phyloP scores from a whole-genome alignment of 352 stramenopile species.

The Phytopythium litorale region DNA sequence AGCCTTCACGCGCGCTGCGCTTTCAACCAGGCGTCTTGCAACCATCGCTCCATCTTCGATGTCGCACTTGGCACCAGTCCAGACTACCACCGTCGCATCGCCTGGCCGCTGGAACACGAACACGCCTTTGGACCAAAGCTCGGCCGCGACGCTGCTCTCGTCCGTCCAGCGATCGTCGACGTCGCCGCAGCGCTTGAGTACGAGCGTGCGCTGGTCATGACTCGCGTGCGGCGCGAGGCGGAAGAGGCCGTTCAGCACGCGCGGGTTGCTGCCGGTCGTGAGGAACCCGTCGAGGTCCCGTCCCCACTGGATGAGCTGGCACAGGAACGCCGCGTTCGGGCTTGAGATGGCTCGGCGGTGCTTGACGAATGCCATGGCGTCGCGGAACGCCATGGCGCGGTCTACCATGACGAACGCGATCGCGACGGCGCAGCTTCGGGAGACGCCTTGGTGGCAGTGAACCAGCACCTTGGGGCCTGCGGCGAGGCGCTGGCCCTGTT shows the following conservation, averaged over 20 bases:
- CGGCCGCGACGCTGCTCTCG: slow-evolving; percentile 9
- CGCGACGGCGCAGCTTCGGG: slow-evolving; percentile 58
- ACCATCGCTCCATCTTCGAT: slow-evolving; percentile 19
- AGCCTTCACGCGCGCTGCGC: neutral
- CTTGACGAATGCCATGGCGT: slow-evolving; percentile 40
- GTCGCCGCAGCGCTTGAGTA: slow-evolving; percentile 42
- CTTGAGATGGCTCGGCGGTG: slow-evolving; percentile 41
- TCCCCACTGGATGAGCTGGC: slow-evolving; percentile 66
- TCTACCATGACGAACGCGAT: slow-evolving; percentile 63
- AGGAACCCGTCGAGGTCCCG: slow-evolving; percentile 25
- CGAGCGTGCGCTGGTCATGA: slow-evolving; percentile 38
- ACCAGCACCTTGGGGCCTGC: slow-evolving; percentile 33
- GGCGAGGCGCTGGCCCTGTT: neutral
- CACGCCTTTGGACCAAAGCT: slow-evolving; percentile 35
- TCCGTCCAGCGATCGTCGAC: neutral
- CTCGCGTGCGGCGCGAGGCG: slow-evolving; percentile 40
- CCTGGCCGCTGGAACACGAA: slow-evolving; percentile 37
- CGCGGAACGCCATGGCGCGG: slow-evolving; percentile 21
- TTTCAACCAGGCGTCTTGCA: slow-evolving; percentile 8
- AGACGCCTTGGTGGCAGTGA: slow-evolving; percentile 73
- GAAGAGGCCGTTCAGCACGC: slow-evolving; percentile 22
- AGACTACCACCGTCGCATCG: slow-evolving; percentile 23
- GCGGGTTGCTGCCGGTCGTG: neutral
- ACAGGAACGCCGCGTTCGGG: slow-evolving; percentile 63
- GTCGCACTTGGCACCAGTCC: slow-evolving; percentile 27